Conservation (phyloP, 345 rosid species). For the Limnanthes douglasii region DNA sequence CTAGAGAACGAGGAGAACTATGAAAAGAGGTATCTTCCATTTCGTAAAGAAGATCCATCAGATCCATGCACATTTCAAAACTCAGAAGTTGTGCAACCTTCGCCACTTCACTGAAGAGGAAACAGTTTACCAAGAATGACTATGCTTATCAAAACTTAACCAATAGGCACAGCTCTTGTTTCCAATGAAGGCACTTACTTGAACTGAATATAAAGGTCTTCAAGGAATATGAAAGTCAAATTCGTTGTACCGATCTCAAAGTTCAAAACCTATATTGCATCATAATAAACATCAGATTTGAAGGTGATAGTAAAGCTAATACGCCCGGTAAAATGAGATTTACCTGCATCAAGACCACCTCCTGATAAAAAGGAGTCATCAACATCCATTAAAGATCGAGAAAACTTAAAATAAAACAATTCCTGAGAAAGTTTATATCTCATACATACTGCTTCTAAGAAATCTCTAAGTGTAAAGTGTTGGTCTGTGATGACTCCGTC, state of each 20-base stretch:
- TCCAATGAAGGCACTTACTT: constrained; percentile 21
- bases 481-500: constrained; percentile 45
- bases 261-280: constrained; percentile 27
- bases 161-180: constrained; percentile 1
- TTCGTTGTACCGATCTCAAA: constrained; percentile 52
- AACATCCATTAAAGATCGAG: constrained; percentile 2
- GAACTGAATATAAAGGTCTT: constrained; percentile 41
- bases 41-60: constrained; percentile 86
- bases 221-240: constrained; percentile 31
- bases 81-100: constrained; percentile 49
- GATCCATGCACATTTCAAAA: constrained; percentile 64
- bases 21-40: constrained; percentile 45
- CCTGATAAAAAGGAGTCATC: constrained; percentile 23
- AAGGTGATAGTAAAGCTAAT: constrained; percentile 1
- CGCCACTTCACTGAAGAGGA: constrained; percentile 38
- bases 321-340: neutral
- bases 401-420: neutral
- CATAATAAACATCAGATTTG: too few species aligned
- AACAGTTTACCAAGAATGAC: neutral
- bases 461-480: constrained; percentile 52
- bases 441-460: constrained; percentile 51
- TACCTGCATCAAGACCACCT: constrained; percentile 60
- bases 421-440: neutral
- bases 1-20: constrained; percentile 38
- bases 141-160: too few species aligned